phyloP scores from a whole-genome alignment of 202 grass and related monocot species.

The Zizania palustris region DNA sequence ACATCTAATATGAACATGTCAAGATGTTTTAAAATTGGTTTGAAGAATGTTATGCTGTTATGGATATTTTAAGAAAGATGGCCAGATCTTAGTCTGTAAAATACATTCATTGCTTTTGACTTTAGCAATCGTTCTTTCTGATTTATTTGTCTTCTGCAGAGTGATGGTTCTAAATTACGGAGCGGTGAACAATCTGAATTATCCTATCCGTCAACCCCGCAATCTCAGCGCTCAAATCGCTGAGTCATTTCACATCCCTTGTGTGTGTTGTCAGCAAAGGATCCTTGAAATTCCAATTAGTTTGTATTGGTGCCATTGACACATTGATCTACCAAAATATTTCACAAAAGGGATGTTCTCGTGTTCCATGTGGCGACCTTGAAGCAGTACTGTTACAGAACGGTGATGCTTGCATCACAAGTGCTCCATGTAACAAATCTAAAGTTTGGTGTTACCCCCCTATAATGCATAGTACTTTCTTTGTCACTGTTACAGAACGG shows the following conservation, averaged over 20 bases:
- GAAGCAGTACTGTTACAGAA: background rate
- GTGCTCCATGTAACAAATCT: conserved; percentile 19
- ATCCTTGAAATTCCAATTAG: background rate
- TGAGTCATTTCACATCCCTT: conserved; percentile 34
- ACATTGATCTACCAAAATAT: conserved; percentile 6
- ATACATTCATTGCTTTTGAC: background rate
- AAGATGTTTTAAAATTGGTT: conserved; percentile 24
- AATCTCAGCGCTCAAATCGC: conserved; percentile 45
- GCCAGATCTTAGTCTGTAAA: conserved; percentile 1
- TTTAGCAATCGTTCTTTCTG: background rate
- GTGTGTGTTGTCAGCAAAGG: conserved; percentile 14
- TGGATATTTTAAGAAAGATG: conserved; percentile 10
- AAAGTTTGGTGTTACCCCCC: background rate
- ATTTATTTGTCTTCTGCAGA: conserved; percentile 43
- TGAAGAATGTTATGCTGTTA: conserved; percentile 2
- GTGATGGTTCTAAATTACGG: conserved; percentile 52
- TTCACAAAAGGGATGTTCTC: background rate
- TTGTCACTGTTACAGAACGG: no score
- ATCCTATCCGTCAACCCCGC: conserved; percentile 56
- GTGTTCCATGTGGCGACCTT: conserved; percentile 15
- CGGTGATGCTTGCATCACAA: background rate
- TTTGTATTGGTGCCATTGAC: conserved; percentile 15
- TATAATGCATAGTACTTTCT: background rate
- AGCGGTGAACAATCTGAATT: conserved; percentile 54
- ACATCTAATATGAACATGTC: conserved; percentile 12